A percentile compares a stretch with the other conserved stretches of the same genome.
phyloP scores from a whole-genome alignment of 495 filamentous ascomycete genomes.

The Cercophora scortea region DNA sequence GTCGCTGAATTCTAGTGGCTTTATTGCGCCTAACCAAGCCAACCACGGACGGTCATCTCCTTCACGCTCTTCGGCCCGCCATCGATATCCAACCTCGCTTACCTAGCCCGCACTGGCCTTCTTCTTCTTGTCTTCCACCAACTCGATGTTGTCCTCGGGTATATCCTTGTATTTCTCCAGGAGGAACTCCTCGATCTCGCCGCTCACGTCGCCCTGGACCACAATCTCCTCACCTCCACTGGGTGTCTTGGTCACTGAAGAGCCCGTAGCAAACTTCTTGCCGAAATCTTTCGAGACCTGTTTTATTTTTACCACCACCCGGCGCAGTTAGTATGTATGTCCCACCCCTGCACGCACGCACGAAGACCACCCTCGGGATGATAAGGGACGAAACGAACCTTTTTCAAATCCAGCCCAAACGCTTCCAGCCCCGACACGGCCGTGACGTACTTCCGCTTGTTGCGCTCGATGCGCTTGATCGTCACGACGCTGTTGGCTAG shows the following conservation, averaged over 20 bases:
- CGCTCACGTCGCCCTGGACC: conserved; percentile 93
- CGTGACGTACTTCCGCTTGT: conserved; percentile 95
- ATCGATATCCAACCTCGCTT: neutral
- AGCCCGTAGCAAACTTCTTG: conserved; percentile 90
- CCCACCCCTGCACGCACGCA: neutral
- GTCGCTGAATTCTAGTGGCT: neutral
- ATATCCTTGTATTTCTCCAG: conserved; percentile 76
- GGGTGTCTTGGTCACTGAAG: conserved; percentile 81
- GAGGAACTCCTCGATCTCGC: conserved; percentile 87
- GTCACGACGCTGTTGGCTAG: conserved; percentile 72
- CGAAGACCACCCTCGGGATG: too few species aligned
- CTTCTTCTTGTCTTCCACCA: conserved; percentile 91
- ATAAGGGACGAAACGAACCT: conserved; percentile 34
- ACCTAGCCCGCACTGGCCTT: conserved; percentile 14
- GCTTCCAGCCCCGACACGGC: conserved; percentile 82
- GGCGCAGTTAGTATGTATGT: conserved; percentile 18
- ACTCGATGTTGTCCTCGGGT: conserved; percentile 88
- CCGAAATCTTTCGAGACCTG: conserved; percentile 72
- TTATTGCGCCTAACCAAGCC: too few species aligned
- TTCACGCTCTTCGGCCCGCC: too few species aligned
- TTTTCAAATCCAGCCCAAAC: conserved; percentile 88
- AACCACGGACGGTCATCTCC: too few species aligned
- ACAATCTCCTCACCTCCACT: conserved; percentile 92
- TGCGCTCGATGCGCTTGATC: conserved; percentile 95
- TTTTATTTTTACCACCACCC: neutral